Conservation (phyloP, 345 rosid species). For the Salix viminalis region DNA sequence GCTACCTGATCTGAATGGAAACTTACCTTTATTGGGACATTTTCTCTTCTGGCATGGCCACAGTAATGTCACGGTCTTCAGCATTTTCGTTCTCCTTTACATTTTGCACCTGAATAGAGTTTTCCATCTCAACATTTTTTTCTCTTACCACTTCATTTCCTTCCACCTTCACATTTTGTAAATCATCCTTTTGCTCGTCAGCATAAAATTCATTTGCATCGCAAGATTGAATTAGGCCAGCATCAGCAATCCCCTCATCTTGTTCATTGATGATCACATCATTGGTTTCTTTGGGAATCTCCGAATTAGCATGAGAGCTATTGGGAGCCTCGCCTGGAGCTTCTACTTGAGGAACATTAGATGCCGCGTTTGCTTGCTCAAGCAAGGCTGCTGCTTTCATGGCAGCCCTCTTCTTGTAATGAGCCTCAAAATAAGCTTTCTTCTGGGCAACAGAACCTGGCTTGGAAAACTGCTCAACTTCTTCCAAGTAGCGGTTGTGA, state of each 20-base stretch:
- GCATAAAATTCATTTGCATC: slow-evolving; percentile 13
- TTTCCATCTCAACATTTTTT: slow-evolving; percentile 13
- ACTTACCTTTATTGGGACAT: slow-evolving; percentile 29
- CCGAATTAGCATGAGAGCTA: slow-evolving; percentile 18
- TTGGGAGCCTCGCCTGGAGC: not conserved
- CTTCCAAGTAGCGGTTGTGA: slow-evolving; percentile 85
- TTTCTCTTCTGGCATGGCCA: slow-evolving; percentile 22
- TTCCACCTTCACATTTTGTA: slow-evolving; percentile 16
- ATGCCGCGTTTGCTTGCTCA: slow-evolving; percentile 26
- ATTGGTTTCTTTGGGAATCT: slow-evolving; percentile 6
- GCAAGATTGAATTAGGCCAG: slow-evolving; percentile 19
- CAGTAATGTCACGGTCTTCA: slow-evolving; percentile 10
- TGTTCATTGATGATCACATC: slow-evolving; percentile 14
- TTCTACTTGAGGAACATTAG: slow-evolving; percentile 19
- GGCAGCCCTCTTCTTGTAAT: slow-evolving; percentile 70
- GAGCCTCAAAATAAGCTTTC: slow-evolving; percentile 89
- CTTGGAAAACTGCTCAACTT: slow-evolving; percentile 69
- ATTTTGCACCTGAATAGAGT: slow-evolving; percentile 20
- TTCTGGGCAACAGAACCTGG: slow-evolving; percentile 92
- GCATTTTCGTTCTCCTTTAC: slow-evolving; percentile 21
- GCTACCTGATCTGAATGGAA: slow-evolving; percentile 24
- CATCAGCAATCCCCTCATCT: slow-evolving; percentile 15
- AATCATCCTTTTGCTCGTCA: slow-evolving; percentile 5
- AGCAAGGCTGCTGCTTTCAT: slow-evolving; percentile 41
- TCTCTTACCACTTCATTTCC: slow-evolving; percentile 16